phyloP scores from a whole-genome alignment of 768 basidiomycete genomes.

The Mycena alexandri region DNA sequence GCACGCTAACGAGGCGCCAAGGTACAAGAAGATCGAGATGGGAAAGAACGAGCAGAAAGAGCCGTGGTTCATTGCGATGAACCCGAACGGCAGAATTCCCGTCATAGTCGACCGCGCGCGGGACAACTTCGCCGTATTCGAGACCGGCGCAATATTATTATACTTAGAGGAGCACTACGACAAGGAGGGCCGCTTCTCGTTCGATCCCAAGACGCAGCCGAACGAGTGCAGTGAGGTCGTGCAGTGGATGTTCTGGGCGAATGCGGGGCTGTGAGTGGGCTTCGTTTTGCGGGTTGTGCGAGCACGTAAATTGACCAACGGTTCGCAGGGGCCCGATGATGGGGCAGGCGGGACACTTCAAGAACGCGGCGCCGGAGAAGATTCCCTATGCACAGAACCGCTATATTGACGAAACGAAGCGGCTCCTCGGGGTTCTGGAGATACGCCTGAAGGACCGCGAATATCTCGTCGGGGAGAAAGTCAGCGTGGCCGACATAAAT shows the following conservation, averaged over 20 bases:
- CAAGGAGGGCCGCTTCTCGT: slow-evolving; percentile 54
- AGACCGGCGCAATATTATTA: slow-evolving; percentile 60
- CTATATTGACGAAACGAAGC: slow-evolving; percentile 62
- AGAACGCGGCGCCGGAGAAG: slow-evolving; percentile 2
- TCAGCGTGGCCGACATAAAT: slow-evolving; percentile 58
- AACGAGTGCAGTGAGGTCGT: slow-evolving; percentile 55
- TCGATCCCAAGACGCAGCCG: slow-evolving; percentile 45
- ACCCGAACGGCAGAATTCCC: slow-evolving; percentile 60
- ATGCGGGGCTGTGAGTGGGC: slow-evolving; percentile 29
- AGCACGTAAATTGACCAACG: neutral
- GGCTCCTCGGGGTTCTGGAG: slow-evolving; percentile 64
- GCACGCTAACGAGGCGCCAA: neutral
- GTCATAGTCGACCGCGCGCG: slow-evolving; percentile 46
- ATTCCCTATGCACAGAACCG: slow-evolving; percentile 40
- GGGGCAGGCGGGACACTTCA: slow-evolving; percentile 33
- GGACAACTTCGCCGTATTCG: slow-evolving; percentile 52
- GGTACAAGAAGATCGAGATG: slow-evolving; percentile 38
- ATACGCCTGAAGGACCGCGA: slow-evolving; percentile 57
- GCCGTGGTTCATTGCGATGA: slow-evolving; percentile 52
- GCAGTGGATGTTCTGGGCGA: slow-evolving; percentile 63
- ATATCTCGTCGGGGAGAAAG: slow-evolving; percentile 58
- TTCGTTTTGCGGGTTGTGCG: neutral
- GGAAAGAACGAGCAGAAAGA: slow-evolving; percentile 44
- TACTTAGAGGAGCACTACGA: slow-evolving; percentile 62
- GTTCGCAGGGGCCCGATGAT: slow-evolving; percentile 35